Evolutionary conservation across 1,284 basidiomycete genomes (phyloP), one percentile per base, ranked within the genome.

Genomic region (Cutaneotrichosporon arboriforme): DNA sequence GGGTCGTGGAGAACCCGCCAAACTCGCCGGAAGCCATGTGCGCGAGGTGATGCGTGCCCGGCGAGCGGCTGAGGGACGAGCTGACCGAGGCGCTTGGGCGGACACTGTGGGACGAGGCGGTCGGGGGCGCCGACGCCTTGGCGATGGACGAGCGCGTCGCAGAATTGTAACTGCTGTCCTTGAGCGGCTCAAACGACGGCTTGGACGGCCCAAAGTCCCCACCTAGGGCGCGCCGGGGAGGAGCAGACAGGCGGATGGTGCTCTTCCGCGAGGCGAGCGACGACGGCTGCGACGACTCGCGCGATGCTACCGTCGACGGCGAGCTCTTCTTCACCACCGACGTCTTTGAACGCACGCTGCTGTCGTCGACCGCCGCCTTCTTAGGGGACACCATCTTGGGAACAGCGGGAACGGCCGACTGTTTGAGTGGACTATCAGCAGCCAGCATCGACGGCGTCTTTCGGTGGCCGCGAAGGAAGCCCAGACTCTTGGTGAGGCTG

Each of bases 141-240:
- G 39, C 33, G 9, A 20, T 34, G 2, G 21, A n/a, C 9, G 21
- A 36, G 15, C 35, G 15, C 18, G 37, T 31, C 23, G 21, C 12
- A 0, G 38, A 41, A 10, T 42, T 43, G 13, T 37, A 31, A n/a
- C 42, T 52, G 50, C 46, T 13, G 17, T 59, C 57, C 43, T 59
- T 59, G 18, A 59, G 42, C 5, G 57, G 54, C 21, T 51, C 49
- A 14, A 45, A 43, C 13, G 31, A 53, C 0, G 54, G 44, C 33
- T 45, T 35, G 3, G 49, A 51, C 20, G 43, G 49, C 2, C 48
- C 51, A 31, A 57, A 57, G 35, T 52, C 47, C 4, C 51, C 51
- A 18, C 52, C 38, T 1, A 38, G 22, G 23, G 40, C 36, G 21
- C 23, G 49, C 34, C 26, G 48, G 20, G 38, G 38, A 7, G 20